Conservation (phyloP, 192 early-diverging fungal species). For the Backusella australiensis region DNA sequence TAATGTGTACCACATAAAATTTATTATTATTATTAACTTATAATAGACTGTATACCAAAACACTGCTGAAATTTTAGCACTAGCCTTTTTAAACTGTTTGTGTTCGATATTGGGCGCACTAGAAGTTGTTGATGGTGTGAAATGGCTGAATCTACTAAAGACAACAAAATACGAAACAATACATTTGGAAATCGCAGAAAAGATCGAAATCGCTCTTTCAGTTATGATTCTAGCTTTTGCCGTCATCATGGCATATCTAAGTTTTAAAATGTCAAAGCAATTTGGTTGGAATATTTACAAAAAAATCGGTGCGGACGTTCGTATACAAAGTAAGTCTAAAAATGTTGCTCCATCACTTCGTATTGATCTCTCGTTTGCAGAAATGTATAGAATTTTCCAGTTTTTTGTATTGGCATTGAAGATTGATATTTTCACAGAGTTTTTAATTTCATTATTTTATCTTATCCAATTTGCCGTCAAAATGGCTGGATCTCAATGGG, state of each 20-base stretch:
- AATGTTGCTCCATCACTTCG: conserved; percentile 17
- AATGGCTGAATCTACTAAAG: conserved; percentile 25
- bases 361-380: conserved; percentile 10
- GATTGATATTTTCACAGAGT: conserved; percentile 41
- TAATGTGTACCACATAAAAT: neutral
- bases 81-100: conserved; percentile 32
- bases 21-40: conserved; percentile 2
- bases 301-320: conserved; percentile 64
- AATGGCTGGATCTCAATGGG: conserved; percentile 14
- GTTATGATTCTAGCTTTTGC: conserved; percentile 31
- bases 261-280: conserved; percentile 31
- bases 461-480: conserved; percentile 30
- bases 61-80: conserved; percentile 33
- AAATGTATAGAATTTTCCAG: conserved; percentile 38
- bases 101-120: conserved; percentile 36
- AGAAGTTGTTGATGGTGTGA: conserved; percentile 33
- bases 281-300: conserved; percentile 64
- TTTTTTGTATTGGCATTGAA: conserved; percentile 39
- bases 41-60: conserved; percentile 38
- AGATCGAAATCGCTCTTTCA: conserved; percentile 34
- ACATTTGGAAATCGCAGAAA: conserved; percentile 21
- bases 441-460: conserved; percentile 40
- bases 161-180: neutral
- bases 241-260: conserved; percentile 16
- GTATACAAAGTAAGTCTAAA: conserved; percentile 46